Conservation (phyloP, 306 rosid species). For the Leucaena leucocephala region DNA sequence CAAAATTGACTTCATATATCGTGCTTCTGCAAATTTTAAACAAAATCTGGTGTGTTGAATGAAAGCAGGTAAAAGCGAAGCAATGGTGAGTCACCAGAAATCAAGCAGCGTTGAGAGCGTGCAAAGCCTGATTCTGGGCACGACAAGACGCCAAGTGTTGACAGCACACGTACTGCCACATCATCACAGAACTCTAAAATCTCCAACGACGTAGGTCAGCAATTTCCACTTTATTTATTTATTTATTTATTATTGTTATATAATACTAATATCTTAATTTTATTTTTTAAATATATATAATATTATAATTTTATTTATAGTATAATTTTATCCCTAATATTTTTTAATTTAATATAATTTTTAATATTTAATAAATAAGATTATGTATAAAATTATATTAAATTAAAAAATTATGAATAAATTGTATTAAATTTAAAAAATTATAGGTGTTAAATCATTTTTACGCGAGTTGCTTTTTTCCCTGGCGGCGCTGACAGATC, state of each 20-base stretch:
- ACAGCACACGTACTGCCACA: constrained; percentile 12
- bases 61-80: constrained; percentile 42
- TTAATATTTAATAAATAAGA: too few species aligned
- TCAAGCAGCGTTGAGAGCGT: background rate
- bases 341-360: too few species aligned
- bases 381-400: too few species aligned
- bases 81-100: background rate
- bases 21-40: background rate
- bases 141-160: constrained; percentile 41
- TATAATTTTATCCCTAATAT: too few species aligned
- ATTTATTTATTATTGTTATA: too few species aligned
- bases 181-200: constrained; percentile 9
- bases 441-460: constrained; percentile 42
- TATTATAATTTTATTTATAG: too few species aligned
- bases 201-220: constrained; percentile 39
- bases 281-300: too few species aligned
- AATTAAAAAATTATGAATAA: too few species aligned
- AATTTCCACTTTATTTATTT: background rate
- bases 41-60: constrained; percentile 2
- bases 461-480: constrained; percentile 48
- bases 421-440: too few species aligned
- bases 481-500: constrained; percentile 42
- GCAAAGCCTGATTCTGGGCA: constrained; percentile 17
- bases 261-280: too few species aligned
- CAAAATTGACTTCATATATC: background rate